Percentiles rank a stretch among this genome's conserved stretches.
These are phyloP conservation scores for Fusarium sp. DNA, from an alignment of 2,329 filamentous ascomycete species.

Conservation along the genomic window DNA sequence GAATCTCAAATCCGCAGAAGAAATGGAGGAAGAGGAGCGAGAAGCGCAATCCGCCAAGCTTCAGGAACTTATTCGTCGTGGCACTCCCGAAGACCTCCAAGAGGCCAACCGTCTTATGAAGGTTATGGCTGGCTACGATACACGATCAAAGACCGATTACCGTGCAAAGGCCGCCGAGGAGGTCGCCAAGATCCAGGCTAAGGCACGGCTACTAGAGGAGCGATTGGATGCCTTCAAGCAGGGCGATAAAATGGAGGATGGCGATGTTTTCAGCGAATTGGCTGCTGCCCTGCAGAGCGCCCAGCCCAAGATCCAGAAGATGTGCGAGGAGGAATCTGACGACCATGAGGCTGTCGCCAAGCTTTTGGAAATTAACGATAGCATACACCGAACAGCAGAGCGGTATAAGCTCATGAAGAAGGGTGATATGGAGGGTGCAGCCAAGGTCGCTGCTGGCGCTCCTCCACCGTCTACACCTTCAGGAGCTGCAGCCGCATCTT, in stretches of 20 bases:
- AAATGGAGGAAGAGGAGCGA: constrained; percentile 98
- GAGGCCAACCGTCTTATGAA: constrained; percentile 99
- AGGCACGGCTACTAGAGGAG: constrained; percentile 92
- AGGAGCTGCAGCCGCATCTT: constrained; percentile 71
- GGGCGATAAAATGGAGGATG: constrained; percentile 82
- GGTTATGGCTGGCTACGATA: constrained; percentile 98
- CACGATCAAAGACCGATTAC: constrained; percentile 95
- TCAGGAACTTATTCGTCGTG: constrained; percentile 94
- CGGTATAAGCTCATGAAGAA: constrained; percentile 97
- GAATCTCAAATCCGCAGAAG: constrained; percentile 96
- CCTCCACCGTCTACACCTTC: constrained; percentile 66
- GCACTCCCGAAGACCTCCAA: constrained; percentile 92
- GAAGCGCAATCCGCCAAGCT: constrained; percentile 98
- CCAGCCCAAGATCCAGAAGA: constrained; percentile 98
- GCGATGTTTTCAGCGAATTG: constrained; percentile 84
- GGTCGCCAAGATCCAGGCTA: constrained; percentile 94
- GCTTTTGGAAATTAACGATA: constrained; percentile 97
- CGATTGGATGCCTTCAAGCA: constrained; percentile 87
- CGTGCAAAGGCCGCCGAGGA: constrained; percentile 97
- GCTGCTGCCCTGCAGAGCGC: constrained; percentile 91
- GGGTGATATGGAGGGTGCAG: constrained; percentile 88
- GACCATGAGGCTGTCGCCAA: constrained; percentile 97
- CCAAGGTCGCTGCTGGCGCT: constrained; percentile 86
- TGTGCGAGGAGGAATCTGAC: constrained; percentile 99
- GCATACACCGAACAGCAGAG: constrained; percentile 96